phyloP scores from a whole-genome alignment of 352 stramenopile genomes.

The Phytophthora colocasiae region DNA sequence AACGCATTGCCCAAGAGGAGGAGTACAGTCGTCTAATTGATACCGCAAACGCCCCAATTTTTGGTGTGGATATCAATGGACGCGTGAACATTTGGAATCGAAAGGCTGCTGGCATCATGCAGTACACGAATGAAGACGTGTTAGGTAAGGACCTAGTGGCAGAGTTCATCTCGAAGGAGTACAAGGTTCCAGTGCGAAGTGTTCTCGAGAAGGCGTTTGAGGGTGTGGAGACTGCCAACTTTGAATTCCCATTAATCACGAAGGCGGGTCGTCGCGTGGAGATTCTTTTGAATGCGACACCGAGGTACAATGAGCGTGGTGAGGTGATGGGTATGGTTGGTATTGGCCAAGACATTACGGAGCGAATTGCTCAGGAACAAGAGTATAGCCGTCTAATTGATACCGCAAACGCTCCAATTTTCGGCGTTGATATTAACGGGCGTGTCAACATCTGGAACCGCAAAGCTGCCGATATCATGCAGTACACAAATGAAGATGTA shows the following conservation, averaged over 20 bases:
- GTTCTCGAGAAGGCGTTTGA: conserved; percentile 58
- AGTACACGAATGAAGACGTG: conserved; percentile 58
- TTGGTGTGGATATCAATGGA: conserved; percentile 66
- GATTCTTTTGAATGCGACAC: conserved; percentile 1
- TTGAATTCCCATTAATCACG: too few relatives aligned
- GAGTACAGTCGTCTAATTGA: conserved; percentile 82
- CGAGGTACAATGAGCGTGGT: conserved; percentile 6
- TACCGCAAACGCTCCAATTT: conserved; percentile 69
- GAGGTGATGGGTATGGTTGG: conserved; percentile 43
- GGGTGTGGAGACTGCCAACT: conserved; percentile 52
- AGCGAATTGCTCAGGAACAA: conserved; percentile 64
- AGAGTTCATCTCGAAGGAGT: conserved; percentile 60
- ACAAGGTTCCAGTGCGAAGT: conserved; percentile 42
- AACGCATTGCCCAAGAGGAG: conserved; percentile 75
- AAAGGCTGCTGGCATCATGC: conserved; percentile 45
- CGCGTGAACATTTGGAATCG: conserved; percentile 68
- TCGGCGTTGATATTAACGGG: conserved; percentile 66
- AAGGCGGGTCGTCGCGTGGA: background rate
- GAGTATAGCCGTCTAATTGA: conserved; percentile 84
- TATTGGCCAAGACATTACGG: conserved; percentile 70
- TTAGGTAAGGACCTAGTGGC: conserved; percentile 45
- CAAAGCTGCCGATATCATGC: conserved; percentile 46
- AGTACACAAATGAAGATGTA: conserved; percentile 57
- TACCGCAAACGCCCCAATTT: conserved; percentile 69
- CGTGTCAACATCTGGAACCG: conserved; percentile 68